phyloP scores from a whole-genome alignment of 164 flowering plant genomes.

The Magnolia officinalis region DNA sequence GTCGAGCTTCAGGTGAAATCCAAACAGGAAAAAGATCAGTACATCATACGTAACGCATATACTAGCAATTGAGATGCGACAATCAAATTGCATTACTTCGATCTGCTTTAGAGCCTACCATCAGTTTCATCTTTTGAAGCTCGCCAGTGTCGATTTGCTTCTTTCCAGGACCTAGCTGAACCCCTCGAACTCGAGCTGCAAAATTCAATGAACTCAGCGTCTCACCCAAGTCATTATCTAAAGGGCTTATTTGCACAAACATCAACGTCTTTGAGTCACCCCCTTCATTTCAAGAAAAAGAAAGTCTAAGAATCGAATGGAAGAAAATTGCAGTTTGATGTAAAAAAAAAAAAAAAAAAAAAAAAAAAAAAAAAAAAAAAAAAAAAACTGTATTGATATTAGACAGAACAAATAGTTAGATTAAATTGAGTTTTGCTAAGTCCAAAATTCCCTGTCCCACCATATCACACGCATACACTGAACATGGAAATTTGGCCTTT shows the following conservation, averaged over 20 bases:
- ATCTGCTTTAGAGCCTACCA: conserved; percentile 36
- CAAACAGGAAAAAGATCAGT: neutral
- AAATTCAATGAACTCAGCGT: conserved; percentile 81
- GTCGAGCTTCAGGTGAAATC: conserved; percentile 51
- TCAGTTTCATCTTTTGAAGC: conserved; percentile 61
- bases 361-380: no score
- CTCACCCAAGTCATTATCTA: conserved; percentile 71
- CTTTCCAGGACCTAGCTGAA: conserved; percentile 80
- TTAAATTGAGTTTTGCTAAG: no score
- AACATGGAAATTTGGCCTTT: no score
- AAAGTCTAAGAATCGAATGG: neutral
- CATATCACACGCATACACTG: no score
- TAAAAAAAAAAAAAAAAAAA: no score
- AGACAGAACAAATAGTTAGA: neutral
- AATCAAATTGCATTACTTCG: neutral
- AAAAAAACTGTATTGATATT: no score
- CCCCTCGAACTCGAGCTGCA: conserved; percentile 81
- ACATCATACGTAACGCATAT: neutral
- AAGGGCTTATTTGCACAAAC: conserved; percentile 94
- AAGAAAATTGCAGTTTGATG: no score
- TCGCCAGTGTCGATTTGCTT: conserved; percentile 74
- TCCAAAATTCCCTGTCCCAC: no score
- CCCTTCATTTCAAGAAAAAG: conserved; percentile 39
- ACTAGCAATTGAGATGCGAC: neutral
- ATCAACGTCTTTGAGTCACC: conserved; percentile 84